These are phyloP conservation scores for Cutaneotrichosporon spelunceum DNA, from an alignment of 1,284 basidiomycete species.

Conservation along the genomic window DNA sequence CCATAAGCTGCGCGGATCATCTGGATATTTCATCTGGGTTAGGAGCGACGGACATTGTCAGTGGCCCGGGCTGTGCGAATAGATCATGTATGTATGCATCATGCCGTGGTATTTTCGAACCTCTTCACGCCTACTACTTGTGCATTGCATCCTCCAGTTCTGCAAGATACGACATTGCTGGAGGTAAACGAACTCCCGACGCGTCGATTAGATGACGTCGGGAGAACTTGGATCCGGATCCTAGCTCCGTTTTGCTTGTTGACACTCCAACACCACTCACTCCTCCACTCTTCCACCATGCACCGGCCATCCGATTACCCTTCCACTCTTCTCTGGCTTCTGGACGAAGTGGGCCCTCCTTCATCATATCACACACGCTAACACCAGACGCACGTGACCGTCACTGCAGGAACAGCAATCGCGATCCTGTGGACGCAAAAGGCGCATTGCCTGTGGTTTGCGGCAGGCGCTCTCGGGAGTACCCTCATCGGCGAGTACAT, in stretches of 20 bases:
- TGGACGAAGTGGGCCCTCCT: slow-evolving; percentile 38
- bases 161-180: neutral
- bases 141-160: neutral
- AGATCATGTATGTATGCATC: slow-evolving; percentile 6
- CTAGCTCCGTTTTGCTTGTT: neutral
- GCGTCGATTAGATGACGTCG: neutral
- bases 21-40: neutral
- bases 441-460: slow-evolving; percentile 66
- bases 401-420: slow-evolving; percentile 60
- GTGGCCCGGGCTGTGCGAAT: neutral
- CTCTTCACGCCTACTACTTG: neutral
- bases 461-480: slow-evolving; percentile 62
- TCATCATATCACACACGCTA: neutral
- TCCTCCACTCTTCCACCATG: neutral
- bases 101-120: too few species aligned
- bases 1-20: neutral
- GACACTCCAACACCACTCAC: slow-evolving; percentile 1
- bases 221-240: neutral
- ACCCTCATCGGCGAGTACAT: slow-evolving; percentile 48
- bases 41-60: neutral
- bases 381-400: slow-evolving; percentile 53
- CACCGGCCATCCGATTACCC: slow-evolving; percentile 41
- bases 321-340: slow-evolving; percentile 35
- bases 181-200: neutral
- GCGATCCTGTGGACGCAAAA: slow-evolving; percentile 66